Conservation (phyloP, 768 basidiomycete species). For the Panus rudis region DNA sequence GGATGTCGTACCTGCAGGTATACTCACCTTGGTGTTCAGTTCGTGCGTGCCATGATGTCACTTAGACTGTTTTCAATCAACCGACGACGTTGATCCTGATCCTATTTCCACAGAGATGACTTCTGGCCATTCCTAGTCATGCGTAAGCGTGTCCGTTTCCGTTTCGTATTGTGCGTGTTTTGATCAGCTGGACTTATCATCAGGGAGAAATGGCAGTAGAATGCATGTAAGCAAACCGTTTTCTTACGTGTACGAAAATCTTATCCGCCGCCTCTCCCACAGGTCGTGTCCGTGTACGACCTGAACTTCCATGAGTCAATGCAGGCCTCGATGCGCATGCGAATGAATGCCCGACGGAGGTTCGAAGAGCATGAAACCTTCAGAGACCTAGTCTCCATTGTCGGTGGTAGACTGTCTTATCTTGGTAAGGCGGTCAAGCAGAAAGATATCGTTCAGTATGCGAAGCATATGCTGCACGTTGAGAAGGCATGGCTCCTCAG, state of each 20-base stretch:
- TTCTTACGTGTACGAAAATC: neutral
- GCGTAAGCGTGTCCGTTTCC: conserved; percentile 34
- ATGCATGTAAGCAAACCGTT: conserved; percentile 49
- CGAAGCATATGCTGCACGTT: conserved; percentile 55
- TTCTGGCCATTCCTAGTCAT: conserved; percentile 73
- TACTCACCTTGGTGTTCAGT: conserved; percentile 73
- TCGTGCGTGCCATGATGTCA: conserved; percentile 37
- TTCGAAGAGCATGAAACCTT: conserved; percentile 30
- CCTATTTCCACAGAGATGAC: conserved; percentile 54
- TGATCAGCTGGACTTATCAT: conserved; percentile 13
- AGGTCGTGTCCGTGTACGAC: conserved; percentile 71
- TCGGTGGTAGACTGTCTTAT: conserved; percentile 79
- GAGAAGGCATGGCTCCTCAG: conserved; percentile 79
- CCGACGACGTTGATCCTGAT: conserved; percentile 13
- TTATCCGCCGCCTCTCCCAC: neutral
- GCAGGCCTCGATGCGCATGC: conserved; percentile 48
- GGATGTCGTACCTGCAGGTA: conserved; percentile 40
- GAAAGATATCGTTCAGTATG: conserved; percentile 54
- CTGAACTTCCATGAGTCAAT: conserved; percentile 52
- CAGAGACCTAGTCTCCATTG: conserved; percentile 45
- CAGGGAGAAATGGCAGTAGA: conserved; percentile 63
- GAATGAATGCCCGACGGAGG: conserved; percentile 31
- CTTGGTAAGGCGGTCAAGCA: conserved; percentile 60
- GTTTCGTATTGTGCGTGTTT: conserved; percentile 1
- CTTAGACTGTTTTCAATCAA: too few relatives aligned